Base-by-base conservation (phyloP, 2,329 filamentous ascomycete species). In the Sclerotinia trifoliorum region DNA sequence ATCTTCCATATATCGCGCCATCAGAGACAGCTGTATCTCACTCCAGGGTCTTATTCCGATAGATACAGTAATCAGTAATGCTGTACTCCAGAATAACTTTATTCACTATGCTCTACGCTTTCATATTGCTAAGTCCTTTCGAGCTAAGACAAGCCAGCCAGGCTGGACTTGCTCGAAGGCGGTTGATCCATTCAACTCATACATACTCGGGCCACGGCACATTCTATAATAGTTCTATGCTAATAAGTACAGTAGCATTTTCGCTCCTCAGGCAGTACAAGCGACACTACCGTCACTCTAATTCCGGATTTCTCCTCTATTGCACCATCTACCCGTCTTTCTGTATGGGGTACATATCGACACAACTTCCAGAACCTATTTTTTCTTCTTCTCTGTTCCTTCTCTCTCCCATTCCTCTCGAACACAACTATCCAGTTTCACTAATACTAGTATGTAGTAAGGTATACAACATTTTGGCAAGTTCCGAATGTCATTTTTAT, bases 401-500 rank as follows among this genome's bases (percentile, higher is more conserved):
- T 49, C 32, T 39, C 32, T 35, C 6, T 39, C 29, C 1, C 29
- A 21, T 5, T 17, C 24, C 46, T 26, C 10, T 46, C 10, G 56
- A 60, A 26, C 26, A 29, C 17, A 6, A 32, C 13, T 19, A 39
- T 11, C 6, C n/a, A 3, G 51, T 29, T 29, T 29, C 15, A 29
- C 15, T 29, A 7, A 15, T 0, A 26, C 15, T 29, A 29, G 35
- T 19, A 44, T 19, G 15, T 56, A n/a, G 19, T 35, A 13, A 44
- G 17, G 56, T 26, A 44, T 58, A 44, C 56, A 58, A 58, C 21
- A 44, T 44, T 58, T 44, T 29, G 56, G 56, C 35, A 58, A 58
- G 35, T 44, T 44, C 56, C 56, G 56, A 29, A 10, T 15, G 54
- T 56, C 54, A 56, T 35, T 56, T 35, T 19, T 15, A 15, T 8